Evolutionary conservation across 139 green algal genomes (phyloP), one percentile per base, ranked within the genome.

Genomic region (Ostreobium quekettii): DNA sequence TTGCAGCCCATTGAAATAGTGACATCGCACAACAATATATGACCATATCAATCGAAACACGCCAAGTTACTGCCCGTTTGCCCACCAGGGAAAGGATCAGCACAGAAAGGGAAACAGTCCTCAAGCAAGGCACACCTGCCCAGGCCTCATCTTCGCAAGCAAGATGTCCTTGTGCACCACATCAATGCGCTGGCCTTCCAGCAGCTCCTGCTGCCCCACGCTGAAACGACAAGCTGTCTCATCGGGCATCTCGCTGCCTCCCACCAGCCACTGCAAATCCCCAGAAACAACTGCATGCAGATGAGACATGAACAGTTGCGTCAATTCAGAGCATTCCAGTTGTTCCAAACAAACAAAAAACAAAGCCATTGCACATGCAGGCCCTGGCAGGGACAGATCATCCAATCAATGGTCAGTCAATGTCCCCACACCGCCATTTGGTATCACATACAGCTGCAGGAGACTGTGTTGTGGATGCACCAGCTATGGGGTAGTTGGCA

Each of bases 151-250:
- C 76, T 94, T 96, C 57, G 91, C 89, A n/a, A 98, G 74, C 37
- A 97, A 79, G 67, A 98, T 97, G 74, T 97, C 82, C 1, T 84
- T 67, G 57, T 96, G 72, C 29, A 95, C 85, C 0, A 78, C 67
- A 8, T 71, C 49, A 67, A 71, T 60, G 1, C n/a, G 11, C 33
- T 28, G 11, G 26, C 33, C 15, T 56, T 53, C 31, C 39, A 80
- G 78, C 65, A 81, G 48, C 28, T 73, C 64, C 28, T 61, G 46
- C 80, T 93, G 89, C 36, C 60, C 78, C 5, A 65, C 36, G 0
- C 64, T 76, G 70, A 96, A 96, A 8, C 65, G 60, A 66, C 76
- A 87, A 0, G 70, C 74, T 1, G 89, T 97, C 67, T 96, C 89
- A 1, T 90, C 82, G 2, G 92, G 92, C 48, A 95, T 83, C 77